Evolutionary conservation across 305 asterid genomes (phyloP), one percentile per base, ranked within the genome.

Genomic region (Plantago lanceolata): DNA sequence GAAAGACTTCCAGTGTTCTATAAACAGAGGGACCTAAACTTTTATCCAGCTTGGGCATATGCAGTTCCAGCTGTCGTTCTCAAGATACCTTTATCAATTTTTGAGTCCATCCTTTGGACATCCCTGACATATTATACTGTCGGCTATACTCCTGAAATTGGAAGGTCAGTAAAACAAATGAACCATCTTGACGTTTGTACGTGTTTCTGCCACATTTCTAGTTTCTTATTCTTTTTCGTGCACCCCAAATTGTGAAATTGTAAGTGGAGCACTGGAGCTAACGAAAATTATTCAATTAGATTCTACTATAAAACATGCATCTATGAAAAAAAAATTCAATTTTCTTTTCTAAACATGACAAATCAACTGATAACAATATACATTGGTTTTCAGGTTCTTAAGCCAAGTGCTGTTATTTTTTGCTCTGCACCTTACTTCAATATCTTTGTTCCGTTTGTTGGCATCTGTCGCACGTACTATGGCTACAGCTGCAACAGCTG

Each of bases 1-100:
- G 60, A 64, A 29, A 77, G 89, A 60, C 89, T 85, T 13, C 59
- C 71, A 44, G 83, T 73, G 64, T 82, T 85, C 67, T 81, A 82
- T 47, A 85, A 81, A 66, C 87, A 85, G 68, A 76, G 80, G 37
- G 85, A 82, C 53, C 50, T 81, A 33, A 70, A 74, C 62, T 82
- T 85, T 56, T 82, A 73, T 59, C 89, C 93, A 0, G 89, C 89
- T 17, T 82, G 93, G 93, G 89, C 89, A 19, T 78, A 71, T 70
- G 77, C 84, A 35, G 64, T 85, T 51, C 93, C 89, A 9, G 81
- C 82, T 35, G 16, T 67, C 50, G 66, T 78, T 57, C 72, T 75
- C 44, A 78, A 72, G 68, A 58, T 78, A 19, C 83, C 83, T 54
- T 37, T 78, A 19, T 78, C 80, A 8, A 14, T 75, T 29, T 14